A percentile compares a stretch with the other conserved stretches of the same genome.
These are phyloP conservation scores for Persicaria tinctoria DNA, from an alignment of 148 eudicot species.

Conservation along the genomic window DNA sequence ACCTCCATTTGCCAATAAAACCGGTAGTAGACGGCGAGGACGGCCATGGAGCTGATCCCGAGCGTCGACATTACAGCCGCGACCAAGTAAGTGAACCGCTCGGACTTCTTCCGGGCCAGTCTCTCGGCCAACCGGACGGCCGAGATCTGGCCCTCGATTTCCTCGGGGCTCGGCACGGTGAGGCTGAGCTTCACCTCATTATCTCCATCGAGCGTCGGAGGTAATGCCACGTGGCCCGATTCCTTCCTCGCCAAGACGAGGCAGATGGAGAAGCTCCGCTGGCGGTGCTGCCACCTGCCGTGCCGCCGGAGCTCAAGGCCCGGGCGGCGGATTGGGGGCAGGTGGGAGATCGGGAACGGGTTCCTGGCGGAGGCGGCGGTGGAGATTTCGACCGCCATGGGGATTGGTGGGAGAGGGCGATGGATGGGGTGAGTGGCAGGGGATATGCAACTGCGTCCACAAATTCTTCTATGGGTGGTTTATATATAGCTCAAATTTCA, in stretches of 20 bases:
- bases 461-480: background rate
- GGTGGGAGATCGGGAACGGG: background rate
- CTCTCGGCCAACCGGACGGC: slow-evolving; percentile 45
- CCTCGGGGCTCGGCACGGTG: slow-evolving; percentile 10
- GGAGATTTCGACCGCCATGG: slow-evolving; percentile 4
- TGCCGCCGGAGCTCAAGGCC: background rate
- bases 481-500: background rate
- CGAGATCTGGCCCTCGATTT: slow-evolving; percentile 18
- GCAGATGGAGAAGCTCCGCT: slow-evolving; percentile 6
- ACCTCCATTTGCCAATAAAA: slow-evolving; percentile 98
- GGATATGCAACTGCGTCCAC: background rate
- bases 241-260: slow-evolving; percentile 1
- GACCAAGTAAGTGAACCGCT: slow-evolving; percentile 68
- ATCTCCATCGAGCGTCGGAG: background rate
- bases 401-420: background rate
- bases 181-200: slow-evolving; percentile 5
- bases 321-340: background rate
- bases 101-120: slow-evolving; percentile 65
- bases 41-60: slow-evolving; percentile 81
- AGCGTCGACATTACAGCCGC: slow-evolving; percentile 92
- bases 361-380: slow-evolving; percentile 3
- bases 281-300: background rate
- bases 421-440: background rate
- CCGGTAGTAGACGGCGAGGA: slow-evolving; percentile 78
- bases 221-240: background rate